Evolutionary conservation across 768 basidiomycete genomes (phyloP).

Genomic region (Mycena maculata): DNA sequence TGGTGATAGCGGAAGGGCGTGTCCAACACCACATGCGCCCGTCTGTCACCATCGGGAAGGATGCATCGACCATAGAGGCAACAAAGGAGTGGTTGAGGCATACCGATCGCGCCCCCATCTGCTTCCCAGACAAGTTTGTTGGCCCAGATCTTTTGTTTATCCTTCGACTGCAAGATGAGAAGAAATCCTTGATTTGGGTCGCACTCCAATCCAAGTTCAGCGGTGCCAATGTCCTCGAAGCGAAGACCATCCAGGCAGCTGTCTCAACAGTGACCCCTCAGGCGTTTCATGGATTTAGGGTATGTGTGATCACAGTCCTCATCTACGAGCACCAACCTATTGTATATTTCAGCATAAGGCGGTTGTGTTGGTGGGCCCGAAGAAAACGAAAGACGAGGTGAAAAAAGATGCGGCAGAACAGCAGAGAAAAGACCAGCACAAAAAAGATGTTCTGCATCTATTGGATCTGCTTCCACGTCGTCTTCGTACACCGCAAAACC

Average conservation of each 20-base stretch:
- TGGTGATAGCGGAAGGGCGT: background rate
- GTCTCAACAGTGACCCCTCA: background rate
- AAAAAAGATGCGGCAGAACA: background rate
- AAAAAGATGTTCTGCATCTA: background rate
- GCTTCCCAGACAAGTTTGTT: background rate
- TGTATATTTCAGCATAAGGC: background rate
- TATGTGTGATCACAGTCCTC: background rate
- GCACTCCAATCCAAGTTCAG: slow-evolving; percentile 5
- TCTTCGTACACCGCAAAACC: background rate
- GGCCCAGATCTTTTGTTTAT: slow-evolving; percentile 11
- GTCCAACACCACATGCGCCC: background rate
- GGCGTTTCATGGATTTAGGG: background rate
- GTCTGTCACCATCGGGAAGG: slow-evolving; percentile 1
- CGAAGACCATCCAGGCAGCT: background rate
- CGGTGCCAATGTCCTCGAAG: background rate
- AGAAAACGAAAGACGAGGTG: background rate
- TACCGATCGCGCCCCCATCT: background rate
- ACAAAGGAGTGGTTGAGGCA: background rate
- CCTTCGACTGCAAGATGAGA: background rate
- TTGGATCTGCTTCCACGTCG: slow-evolving; percentile 1
- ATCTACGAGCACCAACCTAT: background rate
- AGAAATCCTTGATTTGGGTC: slow-evolving; percentile 4
- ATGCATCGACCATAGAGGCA: background rate
- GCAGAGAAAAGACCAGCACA: background rate
- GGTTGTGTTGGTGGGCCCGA: background rate